Evolutionary conservation across 768 basidiomycete genomes (phyloP), one percentile per base, ranked within the genome.

Genomic region (Crepidotus variabilis): DNA sequence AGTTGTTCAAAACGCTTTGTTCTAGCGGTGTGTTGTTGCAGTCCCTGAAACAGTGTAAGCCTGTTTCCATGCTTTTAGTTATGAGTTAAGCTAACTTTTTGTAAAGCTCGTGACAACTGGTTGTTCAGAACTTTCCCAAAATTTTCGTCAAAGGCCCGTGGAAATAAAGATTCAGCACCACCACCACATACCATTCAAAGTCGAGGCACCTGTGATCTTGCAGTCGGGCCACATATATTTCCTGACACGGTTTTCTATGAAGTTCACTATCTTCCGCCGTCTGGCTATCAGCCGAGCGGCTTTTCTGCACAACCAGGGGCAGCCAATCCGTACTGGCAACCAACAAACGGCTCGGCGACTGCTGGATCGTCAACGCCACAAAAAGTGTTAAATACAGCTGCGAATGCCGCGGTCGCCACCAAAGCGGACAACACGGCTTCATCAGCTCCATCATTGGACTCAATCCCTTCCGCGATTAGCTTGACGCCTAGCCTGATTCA

Each of bases 141-240:
- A 63, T 92, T 90, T 66, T 87, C 87, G 20, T 80, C 79, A 54
- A 87, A 83, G 61, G 70, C 79, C 49, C 81, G 86, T 16, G 80
- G 80, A 45, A 79, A 78, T 55, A 88, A 85, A 62, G 72, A 72
- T 21, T 78, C 81, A 51, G 72, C 78, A 22, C 83, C 83, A 39
- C 87, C 87, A 2, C 83, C 87, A 0, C 87, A 90, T 65, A 85
- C 81, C 1, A 80, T 85, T 54, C 82, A 83, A 60, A 76, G 75
- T 32, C 76, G 86, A 34, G 89, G 88, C 47, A 82, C 76, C 64
- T 92, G 85, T 66, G 82, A 86, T 54, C 68, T 94, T 35, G 77
- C 83, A 61, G 82, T 93, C 32, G 91, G 90, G 5, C 91, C 91
- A 13, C 89, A 90, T 67, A 71, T 75, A 23, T 92, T 92, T 63